Conservation (phyloP, 345 rosid species). For the Ceriops decandra region DNA sequence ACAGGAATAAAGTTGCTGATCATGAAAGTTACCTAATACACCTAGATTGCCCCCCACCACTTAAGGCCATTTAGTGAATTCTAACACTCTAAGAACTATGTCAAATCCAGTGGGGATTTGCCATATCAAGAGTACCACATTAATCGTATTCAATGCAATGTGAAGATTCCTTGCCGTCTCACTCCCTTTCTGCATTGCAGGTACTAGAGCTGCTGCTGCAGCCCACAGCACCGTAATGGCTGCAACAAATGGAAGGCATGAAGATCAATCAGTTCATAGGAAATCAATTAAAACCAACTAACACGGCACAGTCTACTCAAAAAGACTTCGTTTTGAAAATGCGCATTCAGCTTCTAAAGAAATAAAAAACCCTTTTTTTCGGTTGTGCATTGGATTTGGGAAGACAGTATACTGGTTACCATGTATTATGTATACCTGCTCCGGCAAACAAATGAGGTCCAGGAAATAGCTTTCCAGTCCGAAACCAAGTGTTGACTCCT, state of each 20-base stretch:
- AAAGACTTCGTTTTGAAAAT: no score
- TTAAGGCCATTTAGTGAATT: constrained; percentile 87
- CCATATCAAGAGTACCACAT: constrained; percentile 68
- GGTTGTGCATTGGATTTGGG: not conserved
- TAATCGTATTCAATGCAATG: constrained; percentile 64
- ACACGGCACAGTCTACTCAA: no score
- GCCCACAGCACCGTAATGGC: constrained; percentile 86
- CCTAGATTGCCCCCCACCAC: not conserved
- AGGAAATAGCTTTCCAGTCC: constrained; percentile 90
- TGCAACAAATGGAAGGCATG: constrained; percentile 21
- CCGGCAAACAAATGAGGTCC: constrained; percentile 98
- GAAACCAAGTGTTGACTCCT: constrained; percentile 75
- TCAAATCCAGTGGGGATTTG: constrained; percentile 88
- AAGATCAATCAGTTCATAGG: not conserved
- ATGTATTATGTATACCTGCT: constrained; percentile 49
- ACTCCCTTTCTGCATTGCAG: constrained; percentile 84
- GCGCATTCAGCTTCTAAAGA: not conserved
- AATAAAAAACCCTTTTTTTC: not conserved
- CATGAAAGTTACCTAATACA: not conserved
- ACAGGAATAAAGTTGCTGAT: not conserved
- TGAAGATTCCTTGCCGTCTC: constrained; percentile 83
- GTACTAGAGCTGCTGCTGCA: constrained; percentile 74
- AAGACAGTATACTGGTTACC: not conserved
- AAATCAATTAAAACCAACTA: not conserved
- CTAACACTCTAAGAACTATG: constrained; percentile 70